phyloP scores from a whole-genome alignment of 2,329 filamentous ascomycete genomes.

The Pezicula neosporulosa region DNA sequence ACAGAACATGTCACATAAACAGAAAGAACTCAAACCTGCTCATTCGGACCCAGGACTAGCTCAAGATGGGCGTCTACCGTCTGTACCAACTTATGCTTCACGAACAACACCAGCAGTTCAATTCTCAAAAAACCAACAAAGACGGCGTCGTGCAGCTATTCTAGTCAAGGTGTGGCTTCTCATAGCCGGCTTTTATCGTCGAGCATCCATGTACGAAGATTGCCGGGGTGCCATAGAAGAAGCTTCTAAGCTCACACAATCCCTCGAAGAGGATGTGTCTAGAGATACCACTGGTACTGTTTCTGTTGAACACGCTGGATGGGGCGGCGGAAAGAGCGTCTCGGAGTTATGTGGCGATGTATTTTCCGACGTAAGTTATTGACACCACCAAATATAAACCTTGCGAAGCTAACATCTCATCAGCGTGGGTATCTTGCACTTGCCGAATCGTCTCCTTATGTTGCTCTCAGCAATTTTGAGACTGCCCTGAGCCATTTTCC shows the following conservation, averaged over 20 bases:
- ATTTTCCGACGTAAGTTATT: conserved; percentile 65
- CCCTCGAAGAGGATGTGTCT: conserved; percentile 64
- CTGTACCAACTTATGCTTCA: conserved; percentile 11
- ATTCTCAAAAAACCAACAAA: conserved; percentile 51
- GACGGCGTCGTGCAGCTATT: conserved; percentile 45
- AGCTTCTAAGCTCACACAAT: conserved; percentile 71
- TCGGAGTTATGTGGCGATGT: conserved; percentile 85
- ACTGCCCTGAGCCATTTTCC: conserved; percentile 74
- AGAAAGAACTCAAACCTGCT: conserved; percentile 13
- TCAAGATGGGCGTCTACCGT: conserved; percentile 17
- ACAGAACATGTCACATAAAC: conserved; percentile 23
- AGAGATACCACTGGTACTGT: conserved; percentile 60
- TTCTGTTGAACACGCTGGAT: conserved; percentile 62
- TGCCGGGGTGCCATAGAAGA: conserved; percentile 76
- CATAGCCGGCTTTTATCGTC: conserved; percentile 82
- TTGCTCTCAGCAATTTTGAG: conserved; percentile 77
- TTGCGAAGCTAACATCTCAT: conserved; percentile 23
- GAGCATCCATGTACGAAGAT: conserved; percentile 77
- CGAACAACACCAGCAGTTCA: conserved; percentile 27
- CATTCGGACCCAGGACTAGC: conserved; percentile 4
- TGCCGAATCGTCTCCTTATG: conserved; percentile 44
- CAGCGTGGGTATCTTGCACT: conserved; percentile 28
- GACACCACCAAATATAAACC: background rate
- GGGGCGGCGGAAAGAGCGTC: conserved; percentile 77
- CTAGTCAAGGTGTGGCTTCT: conserved; percentile 85